Conservation (phyloP, 1,139 yeast genomes). For the Blastobotrys illinoisensis region DNA sequence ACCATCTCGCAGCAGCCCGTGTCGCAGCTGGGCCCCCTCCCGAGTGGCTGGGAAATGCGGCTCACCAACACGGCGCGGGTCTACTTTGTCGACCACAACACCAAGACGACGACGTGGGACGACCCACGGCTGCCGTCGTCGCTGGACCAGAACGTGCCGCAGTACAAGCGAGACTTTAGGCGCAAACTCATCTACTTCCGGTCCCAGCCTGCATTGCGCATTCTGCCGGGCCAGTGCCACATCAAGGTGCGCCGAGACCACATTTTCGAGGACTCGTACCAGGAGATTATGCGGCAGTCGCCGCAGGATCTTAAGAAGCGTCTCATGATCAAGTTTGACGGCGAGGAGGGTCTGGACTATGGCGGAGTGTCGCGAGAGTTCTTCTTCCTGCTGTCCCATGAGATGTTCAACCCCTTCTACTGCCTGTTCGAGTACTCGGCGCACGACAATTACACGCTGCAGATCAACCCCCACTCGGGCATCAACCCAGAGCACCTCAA, state of each 20-base stretch:
- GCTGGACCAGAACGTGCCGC: constrained; percentile 96
- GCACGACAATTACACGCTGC: constrained; percentile 94
- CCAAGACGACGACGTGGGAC: constrained; percentile 99
- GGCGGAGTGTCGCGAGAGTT: constrained; percentile 99
- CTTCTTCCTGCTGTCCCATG: constrained; percentile 92
- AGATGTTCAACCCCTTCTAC: constrained; percentile 97
- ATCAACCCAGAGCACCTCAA: constrained; percentile 97
- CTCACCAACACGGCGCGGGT: constrained; percentile 97
- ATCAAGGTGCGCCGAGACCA: constrained; percentile 95
- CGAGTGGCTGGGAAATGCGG: constrained; percentile 99
- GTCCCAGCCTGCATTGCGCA: constrained; percentile 96
- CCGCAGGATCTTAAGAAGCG: constrained; percentile 97
- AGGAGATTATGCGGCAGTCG: constrained; percentile 97
- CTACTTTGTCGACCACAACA: constrained; percentile 96
- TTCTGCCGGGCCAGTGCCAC: constrained; percentile 97
- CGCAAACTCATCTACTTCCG: constrained; percentile 95
- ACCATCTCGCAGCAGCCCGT: constrained; percentile 97
- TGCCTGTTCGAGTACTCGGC: constrained; percentile 96
- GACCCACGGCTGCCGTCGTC: constrained; percentile 98
- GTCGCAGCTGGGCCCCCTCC: constrained; percentile 96
- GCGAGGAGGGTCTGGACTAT: constrained; percentile 98
- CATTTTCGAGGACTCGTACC: constrained; percentile 94
- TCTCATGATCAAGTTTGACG: constrained; percentile 95
- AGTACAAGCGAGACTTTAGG: constrained; percentile 97
- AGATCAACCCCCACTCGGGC: constrained; percentile 96